Percentiles rank a stretch among this genome's conserved stretches.
Conservation (phyloP, 208 protist species). For the Blastocrithidia nonstop region DNA sequence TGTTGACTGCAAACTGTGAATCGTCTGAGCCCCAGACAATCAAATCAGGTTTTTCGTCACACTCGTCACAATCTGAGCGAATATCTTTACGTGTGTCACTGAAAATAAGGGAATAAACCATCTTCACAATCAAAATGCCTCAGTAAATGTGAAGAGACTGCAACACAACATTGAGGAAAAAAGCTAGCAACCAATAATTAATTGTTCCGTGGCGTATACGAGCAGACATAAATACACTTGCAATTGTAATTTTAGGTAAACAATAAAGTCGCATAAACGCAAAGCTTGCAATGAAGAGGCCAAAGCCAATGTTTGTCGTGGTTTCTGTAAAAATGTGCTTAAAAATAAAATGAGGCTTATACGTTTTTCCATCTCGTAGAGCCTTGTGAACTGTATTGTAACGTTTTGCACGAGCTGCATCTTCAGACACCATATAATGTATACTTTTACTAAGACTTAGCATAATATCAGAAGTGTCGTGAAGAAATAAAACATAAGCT, state of each 20-base stretch:
- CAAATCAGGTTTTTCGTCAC: slow-evolving; percentile 8
- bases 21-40: slow-evolving; percentile 9
- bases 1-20: no score
- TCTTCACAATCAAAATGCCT: slow-evolving; percentile 25
- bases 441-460: slow-evolving; percentile 32
- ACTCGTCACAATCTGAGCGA: slow-evolving; percentile 31
- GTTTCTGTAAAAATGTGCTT: slow-evolving; percentile 15
- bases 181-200: slow-evolving; percentile 24
- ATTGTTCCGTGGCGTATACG: slow-evolving; percentile 33
- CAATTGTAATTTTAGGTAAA: slow-evolving; percentile 21
- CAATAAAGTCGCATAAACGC: slow-evolving; percentile 48
- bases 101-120: slow-evolving; percentile 10
- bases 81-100: slow-evolving; percentile 31
- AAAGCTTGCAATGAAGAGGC: slow-evolving; percentile 25
- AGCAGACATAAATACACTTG: slow-evolving; percentile 10
- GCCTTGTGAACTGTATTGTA: slow-evolving; percentile 7
- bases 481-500: slow-evolving; percentile 54
- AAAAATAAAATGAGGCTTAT: slow-evolving; percentile 11
- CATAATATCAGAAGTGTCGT: slow-evolving; percentile 61
- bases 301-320: slow-evolving; percentile 25
- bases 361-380: neutral
- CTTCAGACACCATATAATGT: slow-evolving; percentile 33
- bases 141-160: slow-evolving; percentile 62
- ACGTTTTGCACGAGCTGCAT: slow-evolving; percentile 7
- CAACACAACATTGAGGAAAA: slow-evolving; percentile 35